Base-by-base conservation (phyloP, 208 protist species). In the Trypanosoma theileri region DNA sequence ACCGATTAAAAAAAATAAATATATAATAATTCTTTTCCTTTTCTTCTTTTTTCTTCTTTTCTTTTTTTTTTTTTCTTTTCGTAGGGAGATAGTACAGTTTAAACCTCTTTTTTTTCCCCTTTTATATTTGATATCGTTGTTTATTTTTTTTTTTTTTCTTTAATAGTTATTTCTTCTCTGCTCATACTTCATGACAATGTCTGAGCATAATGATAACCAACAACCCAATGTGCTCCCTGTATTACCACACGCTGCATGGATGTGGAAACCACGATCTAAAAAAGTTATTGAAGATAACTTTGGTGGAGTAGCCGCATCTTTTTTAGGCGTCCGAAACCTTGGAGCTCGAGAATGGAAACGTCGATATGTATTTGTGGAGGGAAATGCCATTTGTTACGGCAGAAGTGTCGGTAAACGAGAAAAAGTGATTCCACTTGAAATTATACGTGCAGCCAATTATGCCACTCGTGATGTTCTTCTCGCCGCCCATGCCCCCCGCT, bases 261-360 rank as follows among this genome's bases (percentile, higher is more conserved):
- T 88, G 85, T 88, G 81, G 85, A 91, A 91, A 70, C 81, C 85
- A 12, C 77, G 81, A 17, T 90, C 84, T 0, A 86, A 81, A 48
- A 66, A 81, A 21, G 50, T 74, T 31, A 70, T 75, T 62, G 63
- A 59, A 16, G 66, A 79, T 26, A 69, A 67, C 41, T 19, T 68
- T 35, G 55, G 63, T 19, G 66, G 54, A 31, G 50, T 66, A 4
- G 59, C 68, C 26, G 75, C 66, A 4, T 64, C 66, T 4, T 71
- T 85, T 48, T 60, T 83, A 42, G 75, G 73, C 45, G 52, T 86
- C 10, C 77, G 84, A 26, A 59, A 77, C 59, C 57, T 86, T 53
- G 82, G 85, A 8, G 81, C 81, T 3, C 66, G 69, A 19, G 62
- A 78, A 35, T 91, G 85, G 85, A 75, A 82, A 40, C 73, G 80